Evolutionary conservation across 1,284 basidiomycete species (phyloP), one percentile per base, ranked within the genome.

Genomic region (Sutorius eximius): DNA sequence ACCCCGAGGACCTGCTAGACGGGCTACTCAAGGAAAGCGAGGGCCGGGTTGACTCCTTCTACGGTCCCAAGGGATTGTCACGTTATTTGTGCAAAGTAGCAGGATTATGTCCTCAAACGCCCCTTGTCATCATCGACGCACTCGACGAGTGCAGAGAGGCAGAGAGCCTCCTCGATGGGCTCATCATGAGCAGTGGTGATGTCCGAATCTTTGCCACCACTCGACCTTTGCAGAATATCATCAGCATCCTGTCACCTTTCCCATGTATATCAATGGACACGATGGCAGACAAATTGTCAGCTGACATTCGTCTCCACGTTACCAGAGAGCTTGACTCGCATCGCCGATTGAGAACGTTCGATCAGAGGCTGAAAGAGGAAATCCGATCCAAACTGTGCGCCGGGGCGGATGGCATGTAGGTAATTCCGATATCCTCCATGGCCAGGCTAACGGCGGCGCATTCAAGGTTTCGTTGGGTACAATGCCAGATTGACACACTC

Each of bases 381-480:
- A 46, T 49, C 6, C 45, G 13, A 38, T 41, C 32, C 2, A 29
- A 15, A 20, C 11, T 49, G n/a, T 56, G 40, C 22, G 22, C 27
- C 1, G 40, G 5, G 22, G 41, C 45, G 4, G 45, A 59, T 6
- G 47, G 49, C 15, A 59, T 59, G 48, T 56, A n/a, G 0, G 58
- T 10, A 10, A 11, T 12, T 16, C 0, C 10, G 6, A 32, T 22
- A 0, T n/a, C 12, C 5, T 24, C 16, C n/a, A 2, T 32, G 12
- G 30, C 18, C 8, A 5, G 11, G 36, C 34, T 59, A 13, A 58
- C 18, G n/a, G 37, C 22, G 30, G 10, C 3, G 13, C 0, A 18
- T 36, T 15, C 15, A 24, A 60, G 59, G 56, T 60, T 60, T 49
- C 48, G 49, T 18, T 61, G 59, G 59, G 58, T 59, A 13, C 47